Evolutionary conservation across 164 flowering plant species (phyloP), one percentile per base, ranked within the genome.

Genomic region (Magnolia kwangsiensis): DNA sequence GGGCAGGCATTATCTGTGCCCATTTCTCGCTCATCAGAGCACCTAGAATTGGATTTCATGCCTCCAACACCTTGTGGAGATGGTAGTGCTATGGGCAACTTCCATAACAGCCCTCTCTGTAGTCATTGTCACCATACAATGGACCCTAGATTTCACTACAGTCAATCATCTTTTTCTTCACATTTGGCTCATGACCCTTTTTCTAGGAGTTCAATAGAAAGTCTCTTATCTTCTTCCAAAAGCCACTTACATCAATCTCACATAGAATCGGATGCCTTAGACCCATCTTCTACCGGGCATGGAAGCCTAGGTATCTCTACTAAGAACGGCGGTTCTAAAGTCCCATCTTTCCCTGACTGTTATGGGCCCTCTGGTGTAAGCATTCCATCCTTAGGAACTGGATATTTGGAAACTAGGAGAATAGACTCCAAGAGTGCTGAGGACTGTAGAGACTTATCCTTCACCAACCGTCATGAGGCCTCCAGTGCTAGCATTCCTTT

Each of bases 1-100:
- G 78, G 73, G 24, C 50, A 49, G 58, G 45, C 67, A 49, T 50
- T 75, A 72, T 20, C 80, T 66, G 63, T 29, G 7, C 31, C 79
- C 27, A 31, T 61, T 24, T 51, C 51, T 45, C 20, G 1, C 19
- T 7, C 76, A 29, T 27, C 50, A 67, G 78, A 80, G 59, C 76
- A 45, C 58, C 69, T 8, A 23, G 13, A 64, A 8, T 27, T 74
- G 20, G 55, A 51, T 23, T 51, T 23, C 64, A 70, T 65, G 45
- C 49, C 21, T 61, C 75, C 79, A 49, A 74, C 55, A 21, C 55
- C 58, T 45, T 66, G 68, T 20, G 72, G 72, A 45, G 83, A 88
- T 81, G 9, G 51, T 51, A 61, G 55, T 79, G 24, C 29, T 55
- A 55, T 55, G 61, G 61, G 61, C n/a, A 18, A 55, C 61, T 16